Evolutionary conservation across 2,329 filamentous ascomycete genomes (phyloP).

Genomic region (Monilinia laxa): DNA sequence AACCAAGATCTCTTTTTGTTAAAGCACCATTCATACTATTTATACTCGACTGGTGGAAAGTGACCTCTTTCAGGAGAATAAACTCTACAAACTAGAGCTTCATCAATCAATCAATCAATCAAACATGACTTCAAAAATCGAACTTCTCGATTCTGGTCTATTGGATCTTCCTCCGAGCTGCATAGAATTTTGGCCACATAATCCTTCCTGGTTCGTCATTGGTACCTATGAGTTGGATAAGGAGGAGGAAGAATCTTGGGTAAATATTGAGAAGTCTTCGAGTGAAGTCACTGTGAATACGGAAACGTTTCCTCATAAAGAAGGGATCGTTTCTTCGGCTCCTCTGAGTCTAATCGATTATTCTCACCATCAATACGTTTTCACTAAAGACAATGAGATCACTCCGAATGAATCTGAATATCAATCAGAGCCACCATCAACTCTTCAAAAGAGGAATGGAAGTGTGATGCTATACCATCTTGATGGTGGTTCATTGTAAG

Average conservation of each 20-base stretch:
- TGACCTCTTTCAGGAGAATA: neutral
- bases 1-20: neutral
- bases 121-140: slow-evolving; percentile 20
- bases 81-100: neutral
- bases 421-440: slow-evolving; percentile 35
- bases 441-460: slow-evolving; percentile 66
- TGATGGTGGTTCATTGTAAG: slow-evolving; percentile 18
- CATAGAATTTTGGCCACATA: slow-evolving; percentile 66
- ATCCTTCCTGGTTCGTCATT: slow-evolving; percentile 66
- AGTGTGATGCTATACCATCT: slow-evolving; percentile 54
- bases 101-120: neutral
- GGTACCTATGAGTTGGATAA: slow-evolving; percentile 80
- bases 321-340: slow-evolving; percentile 14
- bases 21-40: neutral
- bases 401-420: neutral
- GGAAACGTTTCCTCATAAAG: neutral
- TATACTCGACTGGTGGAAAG: neutral
- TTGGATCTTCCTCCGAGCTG: slow-evolving; percentile 74
- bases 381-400: neutral
- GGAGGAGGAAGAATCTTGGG: slow-evolving; percentile 35
- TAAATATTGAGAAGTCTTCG: slow-evolving; percentile 17
- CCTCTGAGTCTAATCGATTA: slow-evolving; percentile 18
- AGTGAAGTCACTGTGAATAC: slow-evolving; percentile 3
- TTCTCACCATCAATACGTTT: neutral
- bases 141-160: slow-evolving; percentile 26